These are phyloP conservation scores for Amaranthus cruentus DNA, from an alignment of 148 eudicot genomes.

Conservation along the genomic window DNA sequence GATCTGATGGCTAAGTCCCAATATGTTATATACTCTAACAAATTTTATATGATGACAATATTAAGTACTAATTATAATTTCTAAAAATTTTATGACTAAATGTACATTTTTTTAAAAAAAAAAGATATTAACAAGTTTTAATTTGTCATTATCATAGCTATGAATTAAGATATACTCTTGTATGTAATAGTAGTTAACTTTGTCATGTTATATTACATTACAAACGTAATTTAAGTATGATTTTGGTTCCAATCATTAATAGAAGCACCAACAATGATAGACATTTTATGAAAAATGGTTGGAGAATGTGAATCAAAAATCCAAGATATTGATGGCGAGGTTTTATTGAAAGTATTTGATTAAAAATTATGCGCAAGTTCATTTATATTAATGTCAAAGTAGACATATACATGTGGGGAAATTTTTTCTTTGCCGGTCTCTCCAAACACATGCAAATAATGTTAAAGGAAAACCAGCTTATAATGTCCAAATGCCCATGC, in stretches of 20 bases:
- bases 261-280: neutral
- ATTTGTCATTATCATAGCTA: too few species aligned
- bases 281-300: constrained; percentile 1
- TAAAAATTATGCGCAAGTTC: neutral
- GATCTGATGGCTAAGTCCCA: too few species aligned
- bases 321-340: neutral
- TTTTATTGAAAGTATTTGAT: neutral
- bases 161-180: too few species aligned
- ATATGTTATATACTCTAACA: too few species aligned
- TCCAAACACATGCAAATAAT: constrained; percentile 6
- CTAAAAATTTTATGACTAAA: too few species aligned
- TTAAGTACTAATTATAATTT: too few species aligned
- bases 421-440: constrained; percentile 7
- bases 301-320: constrained; percentile 5
- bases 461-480: neutral
- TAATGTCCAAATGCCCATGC: constrained; percentile 3
- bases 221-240: too few species aligned
- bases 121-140: too few species aligned
- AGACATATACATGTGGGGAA: constrained; percentile 14
- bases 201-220: too few species aligned
- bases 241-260: neutral
- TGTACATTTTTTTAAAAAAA: too few species aligned
- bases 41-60: too few species aligned
- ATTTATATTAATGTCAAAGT: neutral
- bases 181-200: too few species aligned